Evolutionary conservation across 306 rosid species (phyloP).

Genomic region (Quercus robur): DNA sequence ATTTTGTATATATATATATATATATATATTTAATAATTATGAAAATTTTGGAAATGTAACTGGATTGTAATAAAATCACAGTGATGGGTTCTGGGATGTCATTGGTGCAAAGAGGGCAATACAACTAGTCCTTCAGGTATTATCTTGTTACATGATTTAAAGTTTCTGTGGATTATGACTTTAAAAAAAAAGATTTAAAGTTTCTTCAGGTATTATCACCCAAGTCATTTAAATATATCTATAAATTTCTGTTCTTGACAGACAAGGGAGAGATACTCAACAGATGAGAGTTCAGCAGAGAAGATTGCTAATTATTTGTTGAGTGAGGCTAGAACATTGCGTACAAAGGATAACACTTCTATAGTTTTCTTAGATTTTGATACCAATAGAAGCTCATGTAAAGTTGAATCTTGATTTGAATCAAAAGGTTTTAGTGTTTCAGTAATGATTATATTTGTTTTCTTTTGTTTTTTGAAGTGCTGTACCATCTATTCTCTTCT

Average conservation of each 20-base stretch:
- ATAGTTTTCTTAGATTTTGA: conserved; percentile 93
- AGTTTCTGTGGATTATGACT: neutral
- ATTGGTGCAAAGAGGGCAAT: conserved; percentile 65
- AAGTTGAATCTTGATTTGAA: conserved; percentile 64
- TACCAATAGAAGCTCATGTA: conserved; percentile 56
- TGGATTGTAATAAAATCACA: conserved; percentile 37
- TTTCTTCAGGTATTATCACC: neutral
- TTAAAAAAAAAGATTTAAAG: neutral
- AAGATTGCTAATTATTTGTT: conserved; percentile 75
- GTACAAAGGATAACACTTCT: conserved; percentile 97
- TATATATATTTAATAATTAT: neutral
- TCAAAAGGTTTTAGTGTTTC: conserved; percentile 33
- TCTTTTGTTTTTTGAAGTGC: neutral
- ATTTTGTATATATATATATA: neutral
- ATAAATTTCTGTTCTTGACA: conserved; percentile 29
- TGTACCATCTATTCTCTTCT: neutral
- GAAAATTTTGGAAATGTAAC: conserved; percentile 9
- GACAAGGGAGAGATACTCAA: conserved; percentile 54
- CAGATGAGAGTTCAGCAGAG: conserved; percentile 62
- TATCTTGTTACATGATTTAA: neutral
- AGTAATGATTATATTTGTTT: conserved; percentile 27
- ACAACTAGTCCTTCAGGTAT: conserved; percentile 81
- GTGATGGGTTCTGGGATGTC: conserved; percentile 99
- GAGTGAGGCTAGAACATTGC: conserved; percentile 86
- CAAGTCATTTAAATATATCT: conserved; percentile 7